These are phyloP conservation scores for Calonectria ilicicola DNA, from an alignment of 2,329 filamentous ascomycete genomes.

Conservation along the genomic window DNA sequence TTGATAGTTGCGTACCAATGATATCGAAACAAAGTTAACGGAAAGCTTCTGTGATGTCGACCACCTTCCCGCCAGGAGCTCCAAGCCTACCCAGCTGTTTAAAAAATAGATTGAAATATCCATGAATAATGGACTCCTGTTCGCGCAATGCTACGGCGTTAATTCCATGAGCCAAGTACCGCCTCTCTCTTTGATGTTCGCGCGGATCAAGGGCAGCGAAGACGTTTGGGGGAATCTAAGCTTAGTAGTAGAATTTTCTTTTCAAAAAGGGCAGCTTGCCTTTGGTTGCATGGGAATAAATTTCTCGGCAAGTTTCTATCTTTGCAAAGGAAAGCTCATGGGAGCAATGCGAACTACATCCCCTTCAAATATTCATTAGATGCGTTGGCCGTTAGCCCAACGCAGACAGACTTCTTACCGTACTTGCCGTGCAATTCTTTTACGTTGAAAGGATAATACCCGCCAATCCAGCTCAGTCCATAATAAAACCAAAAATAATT, in stretches of 20 bases:
- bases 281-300: slow-evolving; percentile 29
- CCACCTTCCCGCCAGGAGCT: neutral
- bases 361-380: neutral
- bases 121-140: slow-evolving; percentile 14
- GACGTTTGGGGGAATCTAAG: slow-evolving; percentile 7
- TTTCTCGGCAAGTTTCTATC: slow-evolving; percentile 29
- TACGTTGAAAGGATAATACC: neutral
- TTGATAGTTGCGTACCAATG: slow-evolving; percentile 7
- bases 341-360: slow-evolving; percentile 31
- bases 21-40: slow-evolving; percentile 32
- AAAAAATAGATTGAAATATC: slow-evolving; percentile 1
- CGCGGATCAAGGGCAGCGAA: slow-evolving; percentile 11
- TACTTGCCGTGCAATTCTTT: slow-evolving; percentile 24
- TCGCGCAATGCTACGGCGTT: slow-evolving; percentile 22
- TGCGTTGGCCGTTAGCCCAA: neutral
- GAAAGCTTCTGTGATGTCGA: slow-evolving; percentile 17
- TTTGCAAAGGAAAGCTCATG: slow-evolving; percentile 33
- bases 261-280: slow-evolving; percentile 19
- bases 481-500: too few relatives aligned
- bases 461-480: slow-evolving; percentile 16
- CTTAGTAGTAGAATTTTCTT: slow-evolving; percentile 19
- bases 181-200: slow-evolving; percentile 23
- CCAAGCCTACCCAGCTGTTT: slow-evolving; percentile 5
- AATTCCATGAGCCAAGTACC: slow-evolving; percentile 26
- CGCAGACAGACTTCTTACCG: neutral